Evolutionary conservation across 208 protist genomes (phyloP), one percentile per base, ranked within the genome.

Genomic region (Crithidia acanthocephali): DNA sequence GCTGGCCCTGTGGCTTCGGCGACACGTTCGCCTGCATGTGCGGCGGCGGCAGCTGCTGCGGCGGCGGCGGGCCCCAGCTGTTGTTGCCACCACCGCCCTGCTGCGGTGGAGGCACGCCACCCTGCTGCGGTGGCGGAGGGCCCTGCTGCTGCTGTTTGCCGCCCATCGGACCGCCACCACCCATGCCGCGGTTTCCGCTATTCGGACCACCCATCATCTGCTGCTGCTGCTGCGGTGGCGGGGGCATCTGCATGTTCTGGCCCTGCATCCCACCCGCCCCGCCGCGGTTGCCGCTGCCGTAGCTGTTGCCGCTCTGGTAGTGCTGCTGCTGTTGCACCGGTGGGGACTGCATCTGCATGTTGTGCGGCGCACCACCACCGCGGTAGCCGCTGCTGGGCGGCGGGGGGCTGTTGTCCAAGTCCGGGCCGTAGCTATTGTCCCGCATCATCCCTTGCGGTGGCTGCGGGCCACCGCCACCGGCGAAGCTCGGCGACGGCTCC

Each of bases 311-410:
- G 15, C 62, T 65, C 28, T 74, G 68, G 48, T 79, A 64, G 44
- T 75, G 72, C 56, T 82, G 77, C 35, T 67, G 74, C 53, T 82
- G 76, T 52, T 74, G 75, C 53, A 79, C 64, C 2, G 73, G 65
- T 11, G 57, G 76, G 32, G 71, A 80, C 51, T 84, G 79, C 79
- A 87, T 84, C 35, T 79, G 71, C 78, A 85, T 78, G 48, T 77
- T 65, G 52, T 76, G 76, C 55, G 79, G 79, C 66, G 42, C 50
- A 16, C 55, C 33, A 9, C 57, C 57, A n/a, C 57, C 57, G 44
- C 70, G 72, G 65, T 74, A 75, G 47, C 61, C 51, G 52, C 68
- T 83, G 66, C 57, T 75, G 13, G 76, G 73, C 32, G 79, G 73
- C 0, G 79, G 73, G 13, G 79, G 63, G 52, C 68, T 80, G 63